Evolutionary conservation across 305 asterid species (phyloP).

Genomic region (Euphrasia arctica): DNA sequence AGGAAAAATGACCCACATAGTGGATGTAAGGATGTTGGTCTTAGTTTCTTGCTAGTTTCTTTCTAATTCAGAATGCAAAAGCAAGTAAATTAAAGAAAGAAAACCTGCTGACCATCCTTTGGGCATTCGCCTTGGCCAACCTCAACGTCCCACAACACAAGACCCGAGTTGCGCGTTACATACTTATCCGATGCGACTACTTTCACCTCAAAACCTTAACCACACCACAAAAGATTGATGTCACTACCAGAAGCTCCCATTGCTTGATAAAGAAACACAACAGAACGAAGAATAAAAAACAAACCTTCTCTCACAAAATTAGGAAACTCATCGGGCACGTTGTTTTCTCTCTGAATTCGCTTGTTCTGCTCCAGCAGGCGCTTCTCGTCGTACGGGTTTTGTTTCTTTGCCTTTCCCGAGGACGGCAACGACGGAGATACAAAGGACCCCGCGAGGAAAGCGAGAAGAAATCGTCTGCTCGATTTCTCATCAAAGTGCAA

Average conservation of each 20-base stretch:
- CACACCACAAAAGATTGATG: constrained; percentile 19
- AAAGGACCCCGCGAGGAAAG: constrained; percentile 51
- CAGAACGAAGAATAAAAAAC: constrained; percentile 13
- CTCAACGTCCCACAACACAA: constrained; percentile 71
- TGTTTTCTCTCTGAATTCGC: constrained; percentile 81
- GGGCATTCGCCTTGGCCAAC: constrained; percentile 88
- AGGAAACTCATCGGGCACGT: constrained; percentile 85
- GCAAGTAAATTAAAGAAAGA: constrained; percentile 29
- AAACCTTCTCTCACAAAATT: constrained; percentile 94
- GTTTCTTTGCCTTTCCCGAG: constrained; percentile 74
- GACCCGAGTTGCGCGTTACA: constrained; percentile 87
- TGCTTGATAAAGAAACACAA: constrained; percentile 2
- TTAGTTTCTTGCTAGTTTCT: constrained; percentile 4
- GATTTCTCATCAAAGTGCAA: constrained; percentile 41
- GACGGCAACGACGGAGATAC: constrained; percentile 61
- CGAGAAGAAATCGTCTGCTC: constrained; percentile 54
- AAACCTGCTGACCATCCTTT: constrained; percentile 95
- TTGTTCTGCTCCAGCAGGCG: constrained; percentile 92
- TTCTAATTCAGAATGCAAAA: constrained; percentile 17
- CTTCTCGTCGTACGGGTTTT: constrained; percentile 77
- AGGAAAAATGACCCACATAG: too few relatives aligned
- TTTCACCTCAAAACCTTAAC: constrained; percentile 79
- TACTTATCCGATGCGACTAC: constrained; percentile 77
- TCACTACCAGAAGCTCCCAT: constrained; percentile 6
- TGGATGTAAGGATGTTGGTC: not conserved